Evolutionary conservation across 1,284 basidiomycete species (phyloP).

Genomic region (Caloboletus inedulis): DNA sequence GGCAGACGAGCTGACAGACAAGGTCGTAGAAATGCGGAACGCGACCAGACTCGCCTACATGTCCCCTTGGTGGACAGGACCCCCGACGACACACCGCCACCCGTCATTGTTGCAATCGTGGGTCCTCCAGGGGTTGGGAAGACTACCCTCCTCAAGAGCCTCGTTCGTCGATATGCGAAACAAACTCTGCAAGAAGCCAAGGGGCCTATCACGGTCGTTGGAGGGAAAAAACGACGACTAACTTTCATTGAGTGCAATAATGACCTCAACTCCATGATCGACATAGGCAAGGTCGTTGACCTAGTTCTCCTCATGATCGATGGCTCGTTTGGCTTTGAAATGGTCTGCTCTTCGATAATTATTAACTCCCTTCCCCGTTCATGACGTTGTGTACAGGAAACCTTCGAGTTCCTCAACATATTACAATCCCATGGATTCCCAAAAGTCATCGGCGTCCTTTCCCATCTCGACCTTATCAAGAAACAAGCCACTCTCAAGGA

Average conservation of each 20-base stretch:
- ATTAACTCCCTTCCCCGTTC: neutral
- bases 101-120: constrained; percentile 94
- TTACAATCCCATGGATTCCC: constrained; percentile 97
- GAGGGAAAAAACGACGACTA: constrained; percentile 85
- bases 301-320: constrained; percentile 97
- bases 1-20: constrained; percentile 85
- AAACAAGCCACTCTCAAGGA: constrained; percentile 83
- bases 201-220: constrained; percentile 96
- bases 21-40: constrained; percentile 88
- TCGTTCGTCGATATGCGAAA: constrained; percentile 92
- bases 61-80: constrained; percentile 95
- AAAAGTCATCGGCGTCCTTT: constrained; percentile 95
- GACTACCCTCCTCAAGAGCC: constrained; percentile 89
- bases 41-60: constrained; percentile 92
- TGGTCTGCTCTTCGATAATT: constrained; percentile 55
- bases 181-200: constrained; percentile 88
- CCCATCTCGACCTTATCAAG: constrained; percentile 97
- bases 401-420: constrained; percentile 97
- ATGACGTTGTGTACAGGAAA: constrained; percentile 64
- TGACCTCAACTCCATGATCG: constrained; percentile 97
- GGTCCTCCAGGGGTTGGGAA: constrained; percentile 98
- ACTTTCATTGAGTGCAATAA: constrained; percentile 99
- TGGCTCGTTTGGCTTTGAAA: constrained; percentile 97
- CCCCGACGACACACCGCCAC: constrained; percentile 89
- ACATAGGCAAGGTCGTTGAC: constrained; percentile 96